phyloP scores from a whole-genome alignment of 108 stramenopile species.

The Chaetoceros tenuissimus region DNA sequence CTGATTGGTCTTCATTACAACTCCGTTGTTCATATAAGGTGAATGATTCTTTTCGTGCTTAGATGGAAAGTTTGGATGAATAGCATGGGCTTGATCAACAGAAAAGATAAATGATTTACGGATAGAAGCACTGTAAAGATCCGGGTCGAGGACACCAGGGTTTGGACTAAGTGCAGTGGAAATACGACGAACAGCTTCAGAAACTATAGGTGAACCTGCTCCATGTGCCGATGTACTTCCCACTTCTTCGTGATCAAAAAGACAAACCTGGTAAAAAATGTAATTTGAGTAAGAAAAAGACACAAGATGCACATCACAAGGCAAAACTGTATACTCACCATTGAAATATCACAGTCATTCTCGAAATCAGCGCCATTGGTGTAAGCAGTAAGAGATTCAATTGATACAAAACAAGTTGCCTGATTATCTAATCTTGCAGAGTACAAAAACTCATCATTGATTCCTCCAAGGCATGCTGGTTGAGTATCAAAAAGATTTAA shows the following conservation, averaged over 20 bases:
- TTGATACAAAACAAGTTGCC: slow-evolving; percentile 75
- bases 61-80: slow-evolving; percentile 87
- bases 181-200: slow-evolving; percentile 70
- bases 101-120: slow-evolving; percentile 70
- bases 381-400: slow-evolving; percentile 48
- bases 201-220: slow-evolving; percentile 88
- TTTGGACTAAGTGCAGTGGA: slow-evolving; percentile 54
- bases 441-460: slow-evolving; percentile 83
- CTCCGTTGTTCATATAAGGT: slow-evolving; percentile 81
- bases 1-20: slow-evolving; percentile 89
- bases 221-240: slow-evolving; percentile 70
- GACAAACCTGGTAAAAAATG: too few relatives aligned
- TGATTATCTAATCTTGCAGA: slow-evolving; percentile 91
- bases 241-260: slow-evolving; percentile 97
- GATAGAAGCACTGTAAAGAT: slow-evolving; percentile 40
- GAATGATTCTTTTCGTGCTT: slow-evolving; percentile 86
- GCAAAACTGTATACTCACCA: too few relatives aligned
- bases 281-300: too few relatives aligned
- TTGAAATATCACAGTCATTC: slow-evolving; percentile 48
- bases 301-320: too few relatives aligned
- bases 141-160: slow-evolving; percentile 26
- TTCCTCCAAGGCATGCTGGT: slow-evolving; percentile 83
- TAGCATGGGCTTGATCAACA: slow-evolving; percentile 91
- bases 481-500: slow-evolving; percentile 90
- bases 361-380: slow-evolving; percentile 21